Base-by-base conservation (phyloP, 78 protist species). In the Dictyostelium citrinum region DNA sequence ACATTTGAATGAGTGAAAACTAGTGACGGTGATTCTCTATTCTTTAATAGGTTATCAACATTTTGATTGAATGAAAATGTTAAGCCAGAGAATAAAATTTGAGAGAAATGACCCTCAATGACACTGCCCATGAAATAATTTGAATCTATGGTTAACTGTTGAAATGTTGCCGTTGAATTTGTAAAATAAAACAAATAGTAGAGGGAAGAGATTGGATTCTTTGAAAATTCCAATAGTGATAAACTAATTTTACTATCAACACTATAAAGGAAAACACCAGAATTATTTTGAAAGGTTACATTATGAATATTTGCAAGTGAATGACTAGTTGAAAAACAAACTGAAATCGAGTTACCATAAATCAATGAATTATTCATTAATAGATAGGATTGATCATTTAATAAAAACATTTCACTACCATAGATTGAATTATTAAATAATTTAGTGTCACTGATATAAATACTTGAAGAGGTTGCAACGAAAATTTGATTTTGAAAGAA, bases 401-500 rank as follows among this genome's bases (percentile, higher is more conserved):
- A 14, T 12, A 61, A 10, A 14, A 68, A 12, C 76, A 68, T 68
- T 68, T 68, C 76, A 14, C 45, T 68, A 68, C 76, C 76, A 68
- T 68, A 68, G 35, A 68, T 33, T 31, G 37, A 31, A 16, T 68
- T 68, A 16, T 68, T 68, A 3, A 31, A 14, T 12, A 31, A 12
- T 5, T 27, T 68, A 1, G 39, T 16, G 4, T 29, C 31, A 14
- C 35, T 16, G 16, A 68, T 31, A 31, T 29, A 27, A 4, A 68
- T 20, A 29, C 22, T 31, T 29, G 76, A 68, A 4, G 31, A 16
- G 5, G 37, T 31, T 31, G 41, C 41, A 33, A 31, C 37, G 14
- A 68, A 68, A 29, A 68, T 33, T 68, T 68, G 76, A 68, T 68
- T 68, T 68, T 68, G 76, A 31, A 68, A 68, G 6, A 68, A 68